A percentile compares a stretch with the other conserved stretches of the same genome.
Evolutionary conservation across 805 yeast species (phyloP).

Genomic region (Cyberlindnera petersonii): DNA sequence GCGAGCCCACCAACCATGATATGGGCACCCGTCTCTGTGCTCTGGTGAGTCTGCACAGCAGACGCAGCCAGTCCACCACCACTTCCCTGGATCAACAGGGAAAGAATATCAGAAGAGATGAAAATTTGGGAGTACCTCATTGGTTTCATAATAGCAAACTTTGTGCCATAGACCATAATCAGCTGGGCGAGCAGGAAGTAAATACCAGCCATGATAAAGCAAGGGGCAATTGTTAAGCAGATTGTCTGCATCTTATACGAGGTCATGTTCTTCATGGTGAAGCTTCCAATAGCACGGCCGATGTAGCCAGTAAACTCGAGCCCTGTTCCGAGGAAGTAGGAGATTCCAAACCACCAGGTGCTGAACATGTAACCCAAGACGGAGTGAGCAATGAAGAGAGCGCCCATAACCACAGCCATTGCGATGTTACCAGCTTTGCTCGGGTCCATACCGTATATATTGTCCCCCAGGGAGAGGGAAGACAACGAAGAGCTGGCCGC

Average conservation of each 20-base stretch:
- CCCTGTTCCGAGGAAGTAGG: conserved; percentile 51
- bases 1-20: conserved; percentile 77
- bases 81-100: conserved; percentile 63
- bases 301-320: conserved; percentile 70
- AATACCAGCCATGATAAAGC: conserved; percentile 79
- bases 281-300: no score
- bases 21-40: conserved; percentile 48
- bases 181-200: conserved; percentile 69
- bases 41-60: conserved; percentile 5
- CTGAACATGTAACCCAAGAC: conserved; percentile 40
- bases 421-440: conserved; percentile 57
- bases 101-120: conserved; percentile 58
- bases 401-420: conserved; percentile 50
- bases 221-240: conserved; percentile 74
- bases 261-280: no score
- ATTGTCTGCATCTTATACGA: conserved; percentile 70
- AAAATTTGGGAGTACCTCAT: conserved; percentile 61
- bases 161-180: conserved; percentile 55
- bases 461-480: conserved; percentile 12
- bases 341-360: conserved; percentile 62
- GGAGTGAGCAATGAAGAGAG: conserved; percentile 41
- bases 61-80: conserved; percentile 55
- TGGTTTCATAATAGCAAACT: conserved; percentile 51
- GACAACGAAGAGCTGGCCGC: conserved; percentile 16
- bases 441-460: conserved; percentile 44